Percentiles rank a stretch among this genome's conserved stretches.
These are phyloP conservation scores for Dothistroma septosporum DNA, from an alignment of 2,329 filamentous ascomycete genomes.

Conservation along the genomic window DNA sequence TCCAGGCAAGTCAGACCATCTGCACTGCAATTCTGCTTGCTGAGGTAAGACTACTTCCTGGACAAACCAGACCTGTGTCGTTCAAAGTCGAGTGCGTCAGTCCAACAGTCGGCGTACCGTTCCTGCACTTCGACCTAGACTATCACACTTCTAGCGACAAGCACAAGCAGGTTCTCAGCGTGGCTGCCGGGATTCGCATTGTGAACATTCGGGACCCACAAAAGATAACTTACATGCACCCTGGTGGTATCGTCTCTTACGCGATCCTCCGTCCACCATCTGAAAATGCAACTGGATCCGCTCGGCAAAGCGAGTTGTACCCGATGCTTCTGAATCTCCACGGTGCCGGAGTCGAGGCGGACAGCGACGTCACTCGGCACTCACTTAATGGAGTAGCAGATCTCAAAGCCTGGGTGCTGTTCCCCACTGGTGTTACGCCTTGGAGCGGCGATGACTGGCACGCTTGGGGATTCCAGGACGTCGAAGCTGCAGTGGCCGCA, in stretches of 20 bases:
- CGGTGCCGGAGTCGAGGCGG: constrained; percentile 55
- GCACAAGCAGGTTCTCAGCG: constrained; percentile 6
- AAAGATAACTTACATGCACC: constrained; percentile 53
- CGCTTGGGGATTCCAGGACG: constrained; percentile 55
- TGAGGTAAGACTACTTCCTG: constrained; percentile 30
- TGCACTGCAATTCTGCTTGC: constrained; percentile 17
- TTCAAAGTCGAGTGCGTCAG: constrained; percentile 35
- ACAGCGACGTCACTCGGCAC: constrained; percentile 44
- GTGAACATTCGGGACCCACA: constrained; percentile 41
- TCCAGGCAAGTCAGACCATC: not conserved
- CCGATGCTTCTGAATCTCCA: constrained; percentile 53
- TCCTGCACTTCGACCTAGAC: constrained; percentile 14
- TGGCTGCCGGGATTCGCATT: constrained; percentile 10
- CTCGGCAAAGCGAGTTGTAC: constrained; percentile 29
- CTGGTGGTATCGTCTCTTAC: constrained; percentile 53
- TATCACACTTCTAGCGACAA: constrained; percentile 14
- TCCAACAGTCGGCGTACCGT: constrained; percentile 5
- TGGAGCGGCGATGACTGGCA: constrained; percentile 63
- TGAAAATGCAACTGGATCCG: constrained; percentile 32
- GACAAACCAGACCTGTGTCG: constrained; percentile 41
- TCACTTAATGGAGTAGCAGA: constrained; percentile 49
- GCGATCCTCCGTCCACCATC: constrained; percentile 55
- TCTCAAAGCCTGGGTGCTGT: constrained; percentile 53
- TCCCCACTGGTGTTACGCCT: constrained; percentile 54
- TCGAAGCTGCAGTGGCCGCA: constrained; percentile 49